These are phyloP conservation scores for Fraxinus sp. DNA, from an alignment of 305 asterid species.

Conservation along the genomic window DNA sequence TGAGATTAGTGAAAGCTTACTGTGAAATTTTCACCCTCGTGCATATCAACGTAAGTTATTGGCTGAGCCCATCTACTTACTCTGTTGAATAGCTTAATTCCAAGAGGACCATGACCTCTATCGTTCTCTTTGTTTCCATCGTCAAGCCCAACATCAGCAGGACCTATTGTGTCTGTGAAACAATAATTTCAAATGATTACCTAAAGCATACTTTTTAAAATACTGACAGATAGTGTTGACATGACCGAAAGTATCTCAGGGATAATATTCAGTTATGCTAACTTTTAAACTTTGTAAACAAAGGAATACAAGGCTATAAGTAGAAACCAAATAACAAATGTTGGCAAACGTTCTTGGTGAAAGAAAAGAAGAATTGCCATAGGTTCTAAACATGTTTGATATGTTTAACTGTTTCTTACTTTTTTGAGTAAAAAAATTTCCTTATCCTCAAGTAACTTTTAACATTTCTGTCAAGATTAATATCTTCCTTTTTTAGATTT, in stretches of 20 bases:
- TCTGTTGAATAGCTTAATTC: constrained; percentile 63
- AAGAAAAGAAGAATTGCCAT: constrained; percentile 9
- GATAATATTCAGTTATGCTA: constrained; percentile 15
- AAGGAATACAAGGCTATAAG: not conserved
- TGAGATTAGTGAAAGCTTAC: constrained; percentile 41
- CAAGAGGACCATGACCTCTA: constrained; percentile 87
- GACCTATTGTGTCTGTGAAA: constrained; percentile 63
- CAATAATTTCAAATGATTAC: constrained; percentile 11
- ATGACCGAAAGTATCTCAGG: constrained; percentile 3
- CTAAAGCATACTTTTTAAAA: constrained; percentile 13
- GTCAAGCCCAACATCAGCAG: constrained; percentile 82
- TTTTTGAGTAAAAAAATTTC: not conserved
- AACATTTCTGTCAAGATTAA: not conserved
- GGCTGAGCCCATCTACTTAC: constrained; percentile 91
- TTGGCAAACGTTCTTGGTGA: not conserved
- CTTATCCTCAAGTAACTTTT: not conserved
- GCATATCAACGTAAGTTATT: constrained; percentile 76
- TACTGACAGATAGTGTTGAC: constrained; percentile 3
- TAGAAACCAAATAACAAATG: constrained; percentile 4
- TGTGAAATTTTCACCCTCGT: constrained; percentile 71
- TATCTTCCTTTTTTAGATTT: not conserved
- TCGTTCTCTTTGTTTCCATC: constrained; percentile 68
- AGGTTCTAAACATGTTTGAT: constrained; percentile 3
- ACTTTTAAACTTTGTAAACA: not conserved
- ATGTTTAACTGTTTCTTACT: not conserved